Base-by-base conservation (phyloP, 768 basidiomycete genomes). In the Strobilomyces echinocephalus region DNA sequence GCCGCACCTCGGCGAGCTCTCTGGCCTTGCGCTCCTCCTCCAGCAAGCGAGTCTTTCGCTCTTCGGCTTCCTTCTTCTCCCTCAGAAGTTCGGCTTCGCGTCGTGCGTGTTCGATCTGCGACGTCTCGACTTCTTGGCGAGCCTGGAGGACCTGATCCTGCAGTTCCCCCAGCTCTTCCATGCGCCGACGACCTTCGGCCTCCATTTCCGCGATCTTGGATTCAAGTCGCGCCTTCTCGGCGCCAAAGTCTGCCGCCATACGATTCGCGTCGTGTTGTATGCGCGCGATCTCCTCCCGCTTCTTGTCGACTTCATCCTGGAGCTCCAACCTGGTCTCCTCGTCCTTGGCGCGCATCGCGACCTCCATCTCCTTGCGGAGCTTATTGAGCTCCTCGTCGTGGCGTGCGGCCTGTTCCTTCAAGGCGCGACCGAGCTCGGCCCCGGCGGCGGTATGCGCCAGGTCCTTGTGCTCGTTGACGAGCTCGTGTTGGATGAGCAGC, bases 371-470 rank as follows among this genome's bases (percentile, higher is more conserved):
- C 9, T 68, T 59, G 52, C 75, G 71, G 18, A 85, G 68, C 5
- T 66, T 67, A 39, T 67, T 65, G 60, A 82, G 65, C 58, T 84
- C 82, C n/a, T 74, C 68, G 31, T 74, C 68, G 55, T 79, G 76
- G 34, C 73, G 70, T 50, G 73, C 62, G 26, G 74, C 71, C 64
- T 79, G 77, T 54, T 75, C 75, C 51, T 73, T 71, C 4, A 81
- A 61, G 36, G 81, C 81, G 16, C 73, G 72, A 48, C 72, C 73
- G 20, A 85, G 71, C 60, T 81, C 82, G 15, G 66, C 71, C 1
- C 81, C 81, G 1, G 82, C 83, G 4, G 71, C 67, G 2, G 84
- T 83, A 47, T 83, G 70, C 2, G 74, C 69, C 15, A 84, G 73
- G 39, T 75, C 70, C 46, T 75, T 74, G 31, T 69, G 70, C 57